Conservation (phyloP, 2,329 filamentous ascomycete species). For the Piedraia hortae region DNA sequence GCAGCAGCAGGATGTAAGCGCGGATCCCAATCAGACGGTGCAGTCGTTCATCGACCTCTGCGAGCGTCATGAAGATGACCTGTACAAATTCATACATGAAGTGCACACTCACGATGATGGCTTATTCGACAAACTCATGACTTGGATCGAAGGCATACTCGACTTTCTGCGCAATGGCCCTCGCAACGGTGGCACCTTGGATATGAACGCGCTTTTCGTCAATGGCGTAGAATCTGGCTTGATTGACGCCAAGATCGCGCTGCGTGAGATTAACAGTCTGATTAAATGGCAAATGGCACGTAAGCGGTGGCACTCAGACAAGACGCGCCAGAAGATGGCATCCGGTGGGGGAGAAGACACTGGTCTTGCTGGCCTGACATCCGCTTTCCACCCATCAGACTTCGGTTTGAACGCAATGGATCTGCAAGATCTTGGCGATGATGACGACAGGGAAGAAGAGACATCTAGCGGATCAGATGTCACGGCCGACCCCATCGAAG, state of each 20-base stretch:
- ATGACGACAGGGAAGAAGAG: slow-evolving; percentile 31
- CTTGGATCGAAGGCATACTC: slow-evolving; percentile 85
- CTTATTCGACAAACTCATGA: slow-evolving; percentile 86
- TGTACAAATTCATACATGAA: slow-evolving; percentile 98
- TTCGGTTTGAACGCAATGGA: slow-evolving; percentile 79
- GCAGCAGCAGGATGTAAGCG: slow-evolving; percentile 53
- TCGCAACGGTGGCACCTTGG: slow-evolving; percentile 46
- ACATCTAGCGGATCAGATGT: slow-evolving; percentile 18
- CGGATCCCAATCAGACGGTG: slow-evolving; percentile 92
- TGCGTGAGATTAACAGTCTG: slow-evolving; percentile 56
- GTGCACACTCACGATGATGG: slow-evolving; percentile 93
- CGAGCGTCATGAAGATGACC: slow-evolving; percentile 78
- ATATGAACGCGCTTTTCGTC: slow-evolving; percentile 82
- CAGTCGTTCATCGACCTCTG: slow-evolving; percentile 96
- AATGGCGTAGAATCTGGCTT: slow-evolving; percentile 40
- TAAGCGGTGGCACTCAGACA: slow-evolving; percentile 95
- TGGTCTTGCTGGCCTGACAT: slow-evolving; percentile 13
- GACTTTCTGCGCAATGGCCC: slow-evolving; percentile 71
- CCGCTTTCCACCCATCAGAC: slow-evolving; percentile 47
- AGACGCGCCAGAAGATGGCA: slow-evolving; percentile 97
- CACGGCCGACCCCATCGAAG: slow-evolving; percentile 66
- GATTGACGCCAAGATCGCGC: slow-evolving; percentile 44
- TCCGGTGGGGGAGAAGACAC: slow-evolving; percentile 57
- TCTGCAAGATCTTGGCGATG: slow-evolving; percentile 60
- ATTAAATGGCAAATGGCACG: slow-evolving; percentile 85